These are phyloP conservation scores for Trypanosomatidae sp. DNA, from an alignment of 208 protist genomes.

Conservation along the genomic window DNA sequence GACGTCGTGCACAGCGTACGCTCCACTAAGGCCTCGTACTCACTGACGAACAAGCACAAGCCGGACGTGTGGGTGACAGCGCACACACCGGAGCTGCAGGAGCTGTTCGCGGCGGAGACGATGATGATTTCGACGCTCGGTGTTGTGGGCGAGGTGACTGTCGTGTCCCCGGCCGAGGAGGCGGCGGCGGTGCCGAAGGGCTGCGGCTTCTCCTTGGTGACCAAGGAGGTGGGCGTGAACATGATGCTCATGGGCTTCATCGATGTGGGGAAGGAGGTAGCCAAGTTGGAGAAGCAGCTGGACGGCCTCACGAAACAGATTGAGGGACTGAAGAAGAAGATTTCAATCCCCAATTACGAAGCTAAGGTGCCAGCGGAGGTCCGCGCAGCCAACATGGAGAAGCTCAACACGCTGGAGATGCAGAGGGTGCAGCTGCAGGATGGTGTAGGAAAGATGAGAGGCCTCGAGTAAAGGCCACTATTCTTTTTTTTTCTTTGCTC, in stretches of 20 bases:
- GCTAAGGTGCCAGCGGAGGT: conserved; percentile 89
- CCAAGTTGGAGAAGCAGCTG: conserved; percentile 88
- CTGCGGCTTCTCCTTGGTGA: conserved; percentile 87
- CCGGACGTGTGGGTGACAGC: conserved; percentile 80
- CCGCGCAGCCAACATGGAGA: conserved; percentile 76
- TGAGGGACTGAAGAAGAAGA: conserved; percentile 86
- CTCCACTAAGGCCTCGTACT: conserved; percentile 88
- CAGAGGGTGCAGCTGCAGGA: conserved; percentile 69
- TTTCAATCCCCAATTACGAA: conserved; percentile 88
- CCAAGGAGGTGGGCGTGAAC: conserved; percentile 77
- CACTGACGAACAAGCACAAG: conserved; percentile 89
- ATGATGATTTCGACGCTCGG: conserved; percentile 82
- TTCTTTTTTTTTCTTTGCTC: background rate
- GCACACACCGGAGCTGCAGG: conserved; percentile 41
- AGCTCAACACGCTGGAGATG: conserved; percentile 64
- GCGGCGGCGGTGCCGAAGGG: conserved; percentile 62
- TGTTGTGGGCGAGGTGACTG: conserved; percentile 71
- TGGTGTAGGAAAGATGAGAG: conserved; percentile 78
- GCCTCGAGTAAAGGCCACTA: conserved; percentile 19
- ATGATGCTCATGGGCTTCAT: conserved; percentile 93
- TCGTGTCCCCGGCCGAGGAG: conserved; percentile 55
- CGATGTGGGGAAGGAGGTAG: conserved; percentile 88
- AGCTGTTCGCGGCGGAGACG: conserved; percentile 43
- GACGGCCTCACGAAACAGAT: conserved; percentile 77
- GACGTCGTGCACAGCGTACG: conserved; percentile 86